A percentile compares a stretch with the other conserved stretches of the same genome.
Conservation (phyloP, 306 rosid species). For the Astragalus glycyphyllos region DNA sequence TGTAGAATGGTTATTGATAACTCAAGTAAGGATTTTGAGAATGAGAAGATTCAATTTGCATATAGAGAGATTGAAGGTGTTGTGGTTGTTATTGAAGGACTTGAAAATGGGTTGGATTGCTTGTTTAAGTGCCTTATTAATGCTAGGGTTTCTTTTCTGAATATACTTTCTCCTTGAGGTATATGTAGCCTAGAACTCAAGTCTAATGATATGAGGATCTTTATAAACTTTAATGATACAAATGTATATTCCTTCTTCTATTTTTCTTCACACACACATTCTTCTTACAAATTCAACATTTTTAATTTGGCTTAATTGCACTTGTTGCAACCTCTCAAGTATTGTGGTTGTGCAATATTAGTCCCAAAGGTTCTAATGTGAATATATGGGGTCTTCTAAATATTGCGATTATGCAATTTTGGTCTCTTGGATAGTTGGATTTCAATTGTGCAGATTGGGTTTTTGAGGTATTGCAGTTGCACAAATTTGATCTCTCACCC, state of each 20-base stretch:
- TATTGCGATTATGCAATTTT: no score
- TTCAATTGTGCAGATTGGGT: no score
- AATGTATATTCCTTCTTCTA: conserved; percentile 11
- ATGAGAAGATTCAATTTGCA: conserved; percentile 54
- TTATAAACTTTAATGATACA: conserved; percentile 26
- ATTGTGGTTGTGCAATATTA: no score
- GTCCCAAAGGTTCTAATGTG: no score
- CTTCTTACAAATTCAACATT: background rate
- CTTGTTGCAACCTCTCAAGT: no score
- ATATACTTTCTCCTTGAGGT: conserved; percentile 55
- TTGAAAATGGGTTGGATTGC: conserved; percentile 65
- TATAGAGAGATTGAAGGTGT: conserved; percentile 55
- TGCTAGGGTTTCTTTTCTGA: conserved; percentile 67
- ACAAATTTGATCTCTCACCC: no score
- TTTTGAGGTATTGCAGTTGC: no score
- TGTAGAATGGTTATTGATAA: conserved; percentile 42
- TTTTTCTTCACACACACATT: background rate
- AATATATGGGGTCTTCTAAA: no score
- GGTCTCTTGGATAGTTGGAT: no score
- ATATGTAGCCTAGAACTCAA: background rate
- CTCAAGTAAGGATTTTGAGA: conserved; percentile 43
- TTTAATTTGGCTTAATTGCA: no score
- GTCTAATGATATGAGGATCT: conserved; percentile 9
- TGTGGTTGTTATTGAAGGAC: conserved; percentile 51
- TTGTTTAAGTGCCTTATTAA: conserved; percentile 73